Conservation (phyloP, 805 yeast genomes). For the Sugiyamaella floridensis region DNA sequence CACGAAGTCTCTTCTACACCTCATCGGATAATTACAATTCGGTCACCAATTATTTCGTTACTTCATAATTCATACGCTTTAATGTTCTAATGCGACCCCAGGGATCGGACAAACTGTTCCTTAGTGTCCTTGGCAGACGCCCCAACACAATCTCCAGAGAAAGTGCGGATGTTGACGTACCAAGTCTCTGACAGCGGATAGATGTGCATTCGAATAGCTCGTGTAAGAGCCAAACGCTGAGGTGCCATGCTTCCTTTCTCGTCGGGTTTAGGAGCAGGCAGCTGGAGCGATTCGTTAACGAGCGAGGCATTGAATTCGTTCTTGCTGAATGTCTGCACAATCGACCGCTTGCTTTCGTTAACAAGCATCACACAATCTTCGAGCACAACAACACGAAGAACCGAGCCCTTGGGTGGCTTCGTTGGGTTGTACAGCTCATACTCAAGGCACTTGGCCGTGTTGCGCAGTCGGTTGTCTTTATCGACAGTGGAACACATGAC, state of each 20-base stretch:
- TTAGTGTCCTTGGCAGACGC: neutral
- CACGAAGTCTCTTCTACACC: no score
- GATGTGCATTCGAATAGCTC: neutral
- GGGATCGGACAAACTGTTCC: neutral
- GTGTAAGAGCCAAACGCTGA: neutral
- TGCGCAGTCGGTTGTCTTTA: neutral
- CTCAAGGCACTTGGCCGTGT: slow-evolving; percentile 6
- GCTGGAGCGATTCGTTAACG: neutral
- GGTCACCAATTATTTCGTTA: neutral
- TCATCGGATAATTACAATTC: no score
- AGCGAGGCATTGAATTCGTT: neutral
- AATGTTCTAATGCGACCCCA: neutral
- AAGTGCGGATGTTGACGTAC: slow-evolving; percentile 1
- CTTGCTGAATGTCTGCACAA: slow-evolving; percentile 1
- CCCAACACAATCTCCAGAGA: neutral
- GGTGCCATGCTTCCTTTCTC: neutral
- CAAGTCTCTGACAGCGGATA: neutral
- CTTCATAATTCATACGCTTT: neutral
- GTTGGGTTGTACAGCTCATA: slow-evolving; percentile 4
- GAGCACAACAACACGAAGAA: slow-evolving; percentile 11
- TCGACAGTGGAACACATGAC: slow-evolving; percentile 5
- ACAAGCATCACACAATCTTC: slow-evolving; percentile 7
- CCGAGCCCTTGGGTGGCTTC: slow-evolving; percentile 8
- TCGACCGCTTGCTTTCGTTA: slow-evolving; percentile 9
- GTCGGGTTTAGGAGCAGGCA: neutral